Conservation (phyloP, 1,284 basidiomycete species). For the Irpex lacteus region DNA sequence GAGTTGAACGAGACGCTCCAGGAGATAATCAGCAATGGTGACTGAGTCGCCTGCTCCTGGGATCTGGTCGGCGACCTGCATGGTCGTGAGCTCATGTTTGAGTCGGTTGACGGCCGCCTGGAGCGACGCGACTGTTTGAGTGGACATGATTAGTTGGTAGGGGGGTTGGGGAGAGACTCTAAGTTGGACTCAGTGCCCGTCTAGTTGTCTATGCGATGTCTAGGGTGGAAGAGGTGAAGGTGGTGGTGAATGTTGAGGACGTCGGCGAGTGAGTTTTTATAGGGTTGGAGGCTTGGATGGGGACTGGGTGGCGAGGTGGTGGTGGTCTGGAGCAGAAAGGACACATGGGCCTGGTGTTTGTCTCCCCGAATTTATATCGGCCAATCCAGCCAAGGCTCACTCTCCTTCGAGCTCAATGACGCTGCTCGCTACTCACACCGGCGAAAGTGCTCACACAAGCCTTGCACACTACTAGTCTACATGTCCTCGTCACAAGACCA, state of each 20-base stretch:
- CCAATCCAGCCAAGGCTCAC: neutral
- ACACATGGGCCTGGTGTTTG: neutral
- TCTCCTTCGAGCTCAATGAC: neutral
- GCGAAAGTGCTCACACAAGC: neutral
- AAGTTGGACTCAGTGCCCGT: neutral
- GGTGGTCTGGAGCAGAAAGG: conserved; percentile 1
- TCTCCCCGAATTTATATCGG: neutral
- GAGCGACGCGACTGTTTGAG: conserved; percentile 32
- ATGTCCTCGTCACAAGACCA: neutral
- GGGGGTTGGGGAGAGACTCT: neutral
- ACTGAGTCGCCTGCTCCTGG: conserved; percentile 43
- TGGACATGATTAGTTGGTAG: conserved; percentile 6
- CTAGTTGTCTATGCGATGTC: conserved; percentile 1
- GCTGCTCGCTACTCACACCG: neutral
- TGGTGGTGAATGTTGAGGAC: neutral
- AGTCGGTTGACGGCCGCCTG: conserved; percentile 54
- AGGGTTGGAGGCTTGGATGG: neutral
- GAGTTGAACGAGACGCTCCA: conserved; percentile 68
- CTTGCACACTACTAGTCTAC: neutral
- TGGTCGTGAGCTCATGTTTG: conserved; percentile 46
- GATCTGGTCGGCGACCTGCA: conserved; percentile 30
- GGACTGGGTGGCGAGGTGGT: neutral
- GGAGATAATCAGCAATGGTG: conserved; percentile 67
- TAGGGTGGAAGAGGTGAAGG: conserved; percentile 1
- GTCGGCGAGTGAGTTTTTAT: neutral